Evolutionary conservation across 2,329 filamentous ascomycete genomes (phyloP).

Genomic region (Hypoxylon sp.): DNA sequence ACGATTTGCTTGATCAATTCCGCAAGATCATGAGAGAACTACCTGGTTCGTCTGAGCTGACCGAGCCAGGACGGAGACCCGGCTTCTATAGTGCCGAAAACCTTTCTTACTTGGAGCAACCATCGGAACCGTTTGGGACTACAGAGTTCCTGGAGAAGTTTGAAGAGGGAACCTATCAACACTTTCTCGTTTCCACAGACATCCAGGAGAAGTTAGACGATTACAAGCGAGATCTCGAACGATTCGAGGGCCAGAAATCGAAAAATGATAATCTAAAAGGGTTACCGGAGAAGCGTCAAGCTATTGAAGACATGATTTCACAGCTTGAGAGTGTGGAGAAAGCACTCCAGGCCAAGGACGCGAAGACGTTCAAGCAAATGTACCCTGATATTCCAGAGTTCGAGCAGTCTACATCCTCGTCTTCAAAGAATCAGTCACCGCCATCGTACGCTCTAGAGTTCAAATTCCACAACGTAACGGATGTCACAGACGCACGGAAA

Average conservation of each 20-base stretch:
- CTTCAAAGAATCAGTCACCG: constrained; percentile 34
- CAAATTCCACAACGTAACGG: constrained; percentile 63
- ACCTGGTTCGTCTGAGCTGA: constrained; percentile 20
- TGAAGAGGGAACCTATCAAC: constrained; percentile 68
- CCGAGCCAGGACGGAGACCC: constrained; percentile 32
- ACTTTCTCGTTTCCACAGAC: constrained; percentile 63
- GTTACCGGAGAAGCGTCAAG: constrained; percentile 64
- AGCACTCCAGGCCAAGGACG: constrained; percentile 67
- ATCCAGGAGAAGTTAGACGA: constrained; percentile 51
- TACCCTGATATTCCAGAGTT: constrained; percentile 63
- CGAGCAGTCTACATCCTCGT: background rate
- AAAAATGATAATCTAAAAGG: constrained; percentile 49
- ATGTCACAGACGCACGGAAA: constrained; percentile 66
- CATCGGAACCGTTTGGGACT: constrained; percentile 51
- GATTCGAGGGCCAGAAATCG: constrained; percentile 53
- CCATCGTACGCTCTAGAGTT: constrained; percentile 63
- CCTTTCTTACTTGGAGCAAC: constrained; percentile 48
- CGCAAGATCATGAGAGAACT: constrained; percentile 57
- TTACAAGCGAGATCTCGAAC: constrained; percentile 51
- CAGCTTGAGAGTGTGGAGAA: constrained; percentile 68
- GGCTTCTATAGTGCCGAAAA: constrained; percentile 18
- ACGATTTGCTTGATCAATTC: constrained; percentile 62
- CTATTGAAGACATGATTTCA: constrained; percentile 62
- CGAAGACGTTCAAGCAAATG: constrained; percentile 74
- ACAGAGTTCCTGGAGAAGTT: constrained; percentile 67